phyloP scores from a whole-genome alignment of 352 stramenopile genomes.

The Phytophthora tentaculata region DNA sequence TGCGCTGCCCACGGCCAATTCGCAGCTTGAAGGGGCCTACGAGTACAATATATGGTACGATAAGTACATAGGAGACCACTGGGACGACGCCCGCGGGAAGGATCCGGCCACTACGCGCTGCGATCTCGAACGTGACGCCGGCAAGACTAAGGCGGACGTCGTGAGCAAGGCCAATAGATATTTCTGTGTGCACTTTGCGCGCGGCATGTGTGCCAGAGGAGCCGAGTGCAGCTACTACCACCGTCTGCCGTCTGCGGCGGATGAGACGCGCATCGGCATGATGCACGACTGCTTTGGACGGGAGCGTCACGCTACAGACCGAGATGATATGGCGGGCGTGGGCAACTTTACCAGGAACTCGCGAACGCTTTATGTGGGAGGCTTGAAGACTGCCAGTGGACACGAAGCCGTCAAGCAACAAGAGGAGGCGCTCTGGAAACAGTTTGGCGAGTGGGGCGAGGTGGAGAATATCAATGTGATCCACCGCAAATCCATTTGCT shows the following conservation, averaged over 20 bases:
- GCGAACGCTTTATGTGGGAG: conserved; percentile 92
- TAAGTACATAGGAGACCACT: conserved; percentile 93
- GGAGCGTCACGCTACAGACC: conserved; percentile 90
- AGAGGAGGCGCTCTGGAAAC: conserved; percentile 73
- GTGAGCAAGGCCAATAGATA: conserved; percentile 85
- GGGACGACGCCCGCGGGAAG: conserved; percentile 81
- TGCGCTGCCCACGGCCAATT: conserved; percentile 85
- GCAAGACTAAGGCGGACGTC: conserved; percentile 91
- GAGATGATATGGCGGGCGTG: conserved; percentile 94
- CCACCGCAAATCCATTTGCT: conserved; percentile 90
- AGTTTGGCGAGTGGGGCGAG: conserved; percentile 95
- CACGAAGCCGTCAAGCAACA: conserved; percentile 57
- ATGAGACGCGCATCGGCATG: conserved; percentile 82
- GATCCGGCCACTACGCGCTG: conserved; percentile 91
- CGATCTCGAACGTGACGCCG: conserved; percentile 83
- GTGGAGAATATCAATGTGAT: conserved; percentile 95
- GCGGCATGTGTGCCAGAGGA: conserved; percentile 90
- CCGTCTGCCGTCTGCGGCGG: conserved; percentile 75
- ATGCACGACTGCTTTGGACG: conserved; percentile 94
- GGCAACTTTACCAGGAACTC: conserved; percentile 93
- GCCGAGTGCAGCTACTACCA: conserved; percentile 94
- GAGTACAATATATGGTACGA: conserved; percentile 98
- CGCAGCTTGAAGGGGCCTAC: conserved; percentile 90
- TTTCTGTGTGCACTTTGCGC: conserved; percentile 94
- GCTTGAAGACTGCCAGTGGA: conserved; percentile 65